These are phyloP conservation scores for Aspergillus ustus DNA, from an alignment of 2,329 filamentous ascomycete genomes.

Conservation along the genomic window DNA sequence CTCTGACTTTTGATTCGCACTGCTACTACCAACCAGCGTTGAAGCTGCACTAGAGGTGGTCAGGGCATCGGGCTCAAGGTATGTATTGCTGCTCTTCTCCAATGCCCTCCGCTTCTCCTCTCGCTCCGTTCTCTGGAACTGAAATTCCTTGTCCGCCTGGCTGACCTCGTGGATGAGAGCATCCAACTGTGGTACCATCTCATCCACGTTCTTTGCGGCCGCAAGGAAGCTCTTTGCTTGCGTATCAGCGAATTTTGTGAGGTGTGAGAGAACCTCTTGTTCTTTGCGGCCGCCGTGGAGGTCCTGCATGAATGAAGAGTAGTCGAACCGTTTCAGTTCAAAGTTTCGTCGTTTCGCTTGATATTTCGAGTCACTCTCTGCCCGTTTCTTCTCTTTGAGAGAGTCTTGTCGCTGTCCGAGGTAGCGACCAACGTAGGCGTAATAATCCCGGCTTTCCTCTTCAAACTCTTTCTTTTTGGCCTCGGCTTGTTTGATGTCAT, in stretches of 20 bases:
- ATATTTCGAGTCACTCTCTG: slow-evolving; percentile 94
- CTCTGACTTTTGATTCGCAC: slow-evolving; percentile 64
- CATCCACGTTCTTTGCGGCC: slow-evolving; percentile 85
- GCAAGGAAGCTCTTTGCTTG: slow-evolving; percentile 83
- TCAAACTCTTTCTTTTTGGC: slow-evolving; percentile 97
- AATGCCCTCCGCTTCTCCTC: slow-evolving; percentile 90
- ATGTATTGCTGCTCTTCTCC: slow-evolving; percentile 81
- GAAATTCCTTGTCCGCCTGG: slow-evolving; percentile 94
- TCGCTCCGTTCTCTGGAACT: slow-evolving; percentile 90
- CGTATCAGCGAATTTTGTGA: slow-evolving; percentile 90
- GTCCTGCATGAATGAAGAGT: slow-evolving; percentile 98
- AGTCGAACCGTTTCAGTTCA: slow-evolving; percentile 96
- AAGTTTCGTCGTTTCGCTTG: slow-evolving; percentile 92
- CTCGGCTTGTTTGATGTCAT: slow-evolving; percentile 97
- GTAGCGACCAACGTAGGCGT: slow-evolving; percentile 91
- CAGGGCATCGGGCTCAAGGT: slow-evolving; percentile 70
- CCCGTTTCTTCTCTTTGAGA: slow-evolving; percentile 94
- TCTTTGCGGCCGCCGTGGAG: slow-evolving; percentile 98
- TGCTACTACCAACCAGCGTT: slow-evolving; percentile 42
- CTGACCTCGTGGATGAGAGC: slow-evolving; percentile 87
- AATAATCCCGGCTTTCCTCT: slow-evolving; percentile 98
- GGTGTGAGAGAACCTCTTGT: slow-evolving; percentile 90
- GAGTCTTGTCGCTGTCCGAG: slow-evolving; percentile 96
- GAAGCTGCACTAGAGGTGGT: slow-evolving; percentile 45
- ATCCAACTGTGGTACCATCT: slow-evolving; percentile 84